Base-by-base conservation (phyloP, 2,329 filamentous ascomycete genomes). In the Cordyceps militaris region DNA sequence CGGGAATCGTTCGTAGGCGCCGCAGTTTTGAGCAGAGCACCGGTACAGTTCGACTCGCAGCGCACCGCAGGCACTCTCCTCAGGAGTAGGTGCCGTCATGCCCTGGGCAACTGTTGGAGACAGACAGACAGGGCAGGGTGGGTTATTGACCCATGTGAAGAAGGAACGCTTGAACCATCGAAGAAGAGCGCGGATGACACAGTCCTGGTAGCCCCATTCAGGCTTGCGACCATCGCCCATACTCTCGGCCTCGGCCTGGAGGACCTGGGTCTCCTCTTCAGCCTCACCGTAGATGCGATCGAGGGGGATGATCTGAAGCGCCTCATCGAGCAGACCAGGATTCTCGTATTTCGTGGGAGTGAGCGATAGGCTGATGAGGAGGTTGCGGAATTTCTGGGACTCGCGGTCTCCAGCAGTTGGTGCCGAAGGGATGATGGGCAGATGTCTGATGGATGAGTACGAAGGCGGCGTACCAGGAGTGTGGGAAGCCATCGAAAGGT, bases 131-230 rank as follows among this genome's bases (percentile, higher is more conserved):
- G 87, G 82, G 72, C 94, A 97, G 19, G 87, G 81, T 0, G 94
- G 94, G 73, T 97, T 97, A 76, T 97, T 96, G 66, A 97, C 91
- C 87, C 92, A 99, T 60, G 88, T 86, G 74, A 97, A 97, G 76
- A 97, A 97, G 8, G 88, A 87, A 63, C 88, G 83, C 76, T 94
- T 96, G 77, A 97, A 99, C 94, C 94, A 97, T 63, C 73, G 87
- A 67, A 97, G 78, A 62, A 97, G 78, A 60, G 93, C 90, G 63
- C 89, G 83, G 67, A 97, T 88, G 57, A 97, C 91, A 71, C 93
- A 99, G 74, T 99, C 94, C 73, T 97, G 93, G 70, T 97, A 97
- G 58, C 92, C 93, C 93, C 93, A 97, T 76, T 91, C 88, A 1
- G 92, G 84, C 70, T 88, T 88, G 63, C 84, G 81, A 57, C 86